phyloP scores from a whole-genome alignment of 2,329 filamentous ascomycete species.

The Aureobasidium musti region DNA sequence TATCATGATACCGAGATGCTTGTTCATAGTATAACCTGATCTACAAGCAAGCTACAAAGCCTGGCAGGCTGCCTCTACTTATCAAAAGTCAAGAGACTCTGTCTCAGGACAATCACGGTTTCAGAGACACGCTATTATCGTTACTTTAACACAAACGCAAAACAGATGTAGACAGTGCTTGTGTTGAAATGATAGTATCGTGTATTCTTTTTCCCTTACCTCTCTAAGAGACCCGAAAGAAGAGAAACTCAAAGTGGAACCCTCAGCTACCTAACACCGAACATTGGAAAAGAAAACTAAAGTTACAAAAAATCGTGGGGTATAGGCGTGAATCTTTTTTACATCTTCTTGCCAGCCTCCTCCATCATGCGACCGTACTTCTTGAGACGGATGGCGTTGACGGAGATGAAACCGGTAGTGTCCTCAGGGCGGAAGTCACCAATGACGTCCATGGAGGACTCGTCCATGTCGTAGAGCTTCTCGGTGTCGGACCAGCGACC shows the following conservation, averaged over 20 bases:
- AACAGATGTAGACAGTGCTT: not conserved
- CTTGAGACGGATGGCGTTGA: slow-evolving; percentile 64
- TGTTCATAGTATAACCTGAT: too few relatives aligned
- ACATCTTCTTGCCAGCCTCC: slow-evolving; percentile 41
- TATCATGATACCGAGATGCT: too few relatives aligned
- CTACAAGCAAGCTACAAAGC: too few relatives aligned
- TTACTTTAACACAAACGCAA: not conserved
- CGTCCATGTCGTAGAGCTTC: slow-evolving; percentile 68
- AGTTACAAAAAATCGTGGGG: slow-evolving; percentile 21
- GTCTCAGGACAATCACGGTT: not conserved
- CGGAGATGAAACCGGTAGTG: slow-evolving; percentile 68
- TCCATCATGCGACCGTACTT: slow-evolving; percentile 46
- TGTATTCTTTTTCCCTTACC: not conserved
- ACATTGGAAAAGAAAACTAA: slow-evolving; percentile 5
- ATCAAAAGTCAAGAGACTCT: too few relatives aligned
- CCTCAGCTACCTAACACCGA: not conserved
- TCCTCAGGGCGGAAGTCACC: slow-evolving; percentile 67
- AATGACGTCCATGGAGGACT: slow-evolving; percentile 70
- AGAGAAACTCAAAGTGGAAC: not conserved
- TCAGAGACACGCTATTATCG: not conserved
- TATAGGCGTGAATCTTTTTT: slow-evolving; percentile 32
- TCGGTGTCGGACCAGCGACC: slow-evolving; percentile 64
- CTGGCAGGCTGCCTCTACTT: too few relatives aligned
- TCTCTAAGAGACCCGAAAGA: not conserved
- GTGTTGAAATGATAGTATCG: slow-evolving; percentile 2